phyloP scores from a whole-genome alignment of 2,329 filamentous ascomycete species.

The Curvularia lunata region DNA sequence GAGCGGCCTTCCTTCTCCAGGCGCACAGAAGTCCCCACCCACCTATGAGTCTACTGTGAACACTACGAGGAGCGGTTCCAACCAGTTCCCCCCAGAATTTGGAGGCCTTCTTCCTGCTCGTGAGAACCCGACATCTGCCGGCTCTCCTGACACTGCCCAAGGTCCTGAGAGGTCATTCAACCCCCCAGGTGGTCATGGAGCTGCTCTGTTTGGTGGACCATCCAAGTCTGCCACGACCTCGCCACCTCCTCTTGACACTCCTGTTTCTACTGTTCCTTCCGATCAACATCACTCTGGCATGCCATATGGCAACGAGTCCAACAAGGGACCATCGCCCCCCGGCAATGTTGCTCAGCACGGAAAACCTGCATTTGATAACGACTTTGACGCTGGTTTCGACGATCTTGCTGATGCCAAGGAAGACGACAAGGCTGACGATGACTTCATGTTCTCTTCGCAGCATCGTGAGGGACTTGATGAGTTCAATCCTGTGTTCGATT shows the following conservation, averaged over 20 bases:
- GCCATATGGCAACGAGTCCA: constrained; percentile 46
- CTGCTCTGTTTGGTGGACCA: constrained; percentile 49
- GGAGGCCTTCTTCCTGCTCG: constrained; percentile 62
- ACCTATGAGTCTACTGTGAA: constrained; percentile 58
- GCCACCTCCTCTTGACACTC: constrained; percentile 49
- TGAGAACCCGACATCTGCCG: constrained; percentile 57
- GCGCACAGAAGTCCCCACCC: constrained; percentile 65
- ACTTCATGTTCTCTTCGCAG: constrained; percentile 73
- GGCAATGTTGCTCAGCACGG: constrained; percentile 46
- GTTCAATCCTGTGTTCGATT: constrained; percentile 84
- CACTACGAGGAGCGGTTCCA: constrained; percentile 46
- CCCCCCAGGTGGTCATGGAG: constrained; percentile 48
- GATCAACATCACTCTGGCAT: constrained; percentile 53
- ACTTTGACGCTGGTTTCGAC: constrained; percentile 81
- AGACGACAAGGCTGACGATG: constrained; percentile 72
- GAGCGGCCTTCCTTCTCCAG: constrained; percentile 57
- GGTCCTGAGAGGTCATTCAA: constrained; percentile 49
- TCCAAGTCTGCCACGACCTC: constrained; percentile 47
- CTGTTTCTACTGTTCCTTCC: constrained; percentile 50
- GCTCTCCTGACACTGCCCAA: constrained; percentile 43
- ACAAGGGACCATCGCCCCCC: constrained; percentile 39
- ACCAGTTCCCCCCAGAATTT: constrained; percentile 61
- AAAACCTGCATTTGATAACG: constrained; percentile 69
- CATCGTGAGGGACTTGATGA: constrained; percentile 72
- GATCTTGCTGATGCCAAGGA: constrained; percentile 85